Evolutionary conservation across 1,139 yeast species (phyloP).

Genomic region (Saccharomyces hybrid): DNA sequence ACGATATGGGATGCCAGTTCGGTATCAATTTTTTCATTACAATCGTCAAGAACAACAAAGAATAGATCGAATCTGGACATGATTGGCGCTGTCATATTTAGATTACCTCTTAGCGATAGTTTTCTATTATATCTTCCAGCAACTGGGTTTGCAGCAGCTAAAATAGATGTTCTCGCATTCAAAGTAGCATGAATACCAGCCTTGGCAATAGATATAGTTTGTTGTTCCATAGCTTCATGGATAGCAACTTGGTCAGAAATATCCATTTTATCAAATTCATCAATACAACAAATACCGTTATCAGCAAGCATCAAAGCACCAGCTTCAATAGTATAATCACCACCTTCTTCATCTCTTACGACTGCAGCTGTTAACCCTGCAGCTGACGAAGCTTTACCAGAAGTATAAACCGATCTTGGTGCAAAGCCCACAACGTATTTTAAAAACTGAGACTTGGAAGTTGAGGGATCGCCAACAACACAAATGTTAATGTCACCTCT

Average conservation of each 20-base stretch:
- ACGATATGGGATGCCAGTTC: slow-evolving; percentile 90
- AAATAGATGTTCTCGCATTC: slow-evolving; percentile 89
- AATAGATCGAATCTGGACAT: slow-evolving; percentile 97
- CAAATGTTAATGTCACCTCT: slow-evolving; percentile 97
- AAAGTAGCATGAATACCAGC: slow-evolving; percentile 98
- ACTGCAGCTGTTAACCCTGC: slow-evolving; percentile 99
- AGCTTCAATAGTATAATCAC: slow-evolving; percentile 95
- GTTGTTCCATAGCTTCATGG: slow-evolving; percentile 99
- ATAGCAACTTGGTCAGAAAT: slow-evolving; percentile 92
- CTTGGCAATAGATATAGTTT: slow-evolving; percentile 93
- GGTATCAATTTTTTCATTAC: slow-evolving; percentile 85
- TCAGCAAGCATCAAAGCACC: slow-evolving; percentile 99
- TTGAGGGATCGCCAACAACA: slow-evolving; percentile 96
- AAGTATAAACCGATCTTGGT: slow-evolving; percentile 92
- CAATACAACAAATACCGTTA: slow-evolving; percentile 97
- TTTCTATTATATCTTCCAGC: slow-evolving; percentile 92
- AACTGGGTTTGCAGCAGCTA: slow-evolving; percentile 96
- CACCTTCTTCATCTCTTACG: slow-evolving; percentile 94
- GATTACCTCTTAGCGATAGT: slow-evolving; percentile 72
- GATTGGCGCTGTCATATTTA: slow-evolving; percentile 98
- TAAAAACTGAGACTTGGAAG: slow-evolving; percentile 91
- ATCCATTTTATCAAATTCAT: slow-evolving; percentile 98
- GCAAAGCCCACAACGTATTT: slow-evolving; percentile 88
- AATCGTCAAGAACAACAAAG: slow-evolving; percentile 90
- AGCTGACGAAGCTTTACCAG: slow-evolving; percentile 97